phyloP scores from a whole-genome alignment of 306 rosid genomes.

The Citrullus amarus region DNA sequence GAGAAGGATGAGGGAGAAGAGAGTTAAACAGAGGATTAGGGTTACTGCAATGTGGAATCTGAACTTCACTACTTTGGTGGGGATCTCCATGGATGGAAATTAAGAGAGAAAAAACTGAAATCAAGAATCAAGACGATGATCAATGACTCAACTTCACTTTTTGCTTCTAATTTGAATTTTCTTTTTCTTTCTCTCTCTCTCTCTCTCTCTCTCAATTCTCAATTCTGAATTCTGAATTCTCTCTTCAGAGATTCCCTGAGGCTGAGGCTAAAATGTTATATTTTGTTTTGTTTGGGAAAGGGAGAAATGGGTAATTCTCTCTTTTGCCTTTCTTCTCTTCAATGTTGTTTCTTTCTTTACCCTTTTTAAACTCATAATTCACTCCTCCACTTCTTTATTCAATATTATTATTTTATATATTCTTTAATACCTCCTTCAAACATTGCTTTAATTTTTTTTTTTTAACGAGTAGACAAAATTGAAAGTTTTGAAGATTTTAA shows the following conservation, averaged over 20 bases:
- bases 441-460: too few species aligned
- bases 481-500: too few species aligned
- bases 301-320: neutral
- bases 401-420: too few species aligned
- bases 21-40: constrained; percentile 10
- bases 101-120: too few species aligned
- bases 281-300: neutral
- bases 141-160: neutral
- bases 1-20: constrained; percentile 23
- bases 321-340: neutral
- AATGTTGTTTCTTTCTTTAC: neutral
- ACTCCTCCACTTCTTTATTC: neutral
- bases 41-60: constrained; percentile 34
- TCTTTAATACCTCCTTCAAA: too few species aligned
- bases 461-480: too few species aligned
- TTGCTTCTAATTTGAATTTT: too few species aligned
- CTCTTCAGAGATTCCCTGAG: constrained; percentile 5
- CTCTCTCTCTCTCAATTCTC: neutral
- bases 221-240: too few species aligned
- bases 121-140: neutral
- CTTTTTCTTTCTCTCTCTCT: too few species aligned
- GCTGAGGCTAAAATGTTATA: neutral
- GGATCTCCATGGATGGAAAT: constrained; percentile 53
- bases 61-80: constrained; percentile 34
- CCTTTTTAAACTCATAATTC: neutral